phyloP scores from a whole-genome alignment of 2,329 filamentous ascomycete genomes.

The Fusarium pseudocircinatum region DNA sequence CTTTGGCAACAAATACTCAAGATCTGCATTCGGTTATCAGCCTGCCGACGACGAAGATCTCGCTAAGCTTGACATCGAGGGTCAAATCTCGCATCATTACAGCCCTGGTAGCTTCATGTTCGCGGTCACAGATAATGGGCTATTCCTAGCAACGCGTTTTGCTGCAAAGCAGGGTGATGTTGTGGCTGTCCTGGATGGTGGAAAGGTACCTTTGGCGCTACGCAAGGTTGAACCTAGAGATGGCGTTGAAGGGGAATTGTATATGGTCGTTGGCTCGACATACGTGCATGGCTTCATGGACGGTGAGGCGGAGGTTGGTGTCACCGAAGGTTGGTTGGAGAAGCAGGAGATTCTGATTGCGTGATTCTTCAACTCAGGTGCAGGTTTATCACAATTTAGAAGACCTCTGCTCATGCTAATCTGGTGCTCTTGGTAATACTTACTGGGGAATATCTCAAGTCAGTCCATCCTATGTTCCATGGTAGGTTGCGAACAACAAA shows the following conservation, averaged over 20 bases:
- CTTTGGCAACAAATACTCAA: neutral
- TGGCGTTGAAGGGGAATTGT: neutral
- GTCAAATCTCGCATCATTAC: neutral
- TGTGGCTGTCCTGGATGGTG: slow-evolving; percentile 18
- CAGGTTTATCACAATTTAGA: rapidly evolving
- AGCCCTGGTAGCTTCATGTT: neutral
- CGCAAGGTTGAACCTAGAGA: neutral
- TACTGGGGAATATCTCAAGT: neutral
- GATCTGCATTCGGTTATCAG: neutral
- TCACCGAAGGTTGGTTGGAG: neutral
- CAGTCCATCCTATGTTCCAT: rapidly evolving
- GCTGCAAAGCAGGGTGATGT: slow-evolving; percentile 2
- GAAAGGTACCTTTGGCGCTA: slow-evolving; percentile 12
- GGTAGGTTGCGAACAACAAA: too few relatives aligned
- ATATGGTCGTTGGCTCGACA: slow-evolving; percentile 2
- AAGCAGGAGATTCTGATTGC: slow-evolving; percentile 3
- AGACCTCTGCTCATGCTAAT: neutral
- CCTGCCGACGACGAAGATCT: neutral
- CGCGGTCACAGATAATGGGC: neutral
- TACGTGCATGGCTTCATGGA: slow-evolving; percentile 34
- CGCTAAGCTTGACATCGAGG: neutral
- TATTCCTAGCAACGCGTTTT: slow-evolving; percentile 1
- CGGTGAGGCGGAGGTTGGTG: neutral
- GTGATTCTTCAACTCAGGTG: rapidly evolving
- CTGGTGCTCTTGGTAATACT: rapidly evolving